A percentile compares a stretch with the other conserved stretches of the same genome.
These are phyloP conservation scores for Acanthamoeba rhysodes DNA, from an alignment of 208 protist genomes.

Conservation along the genomic window DNA sequence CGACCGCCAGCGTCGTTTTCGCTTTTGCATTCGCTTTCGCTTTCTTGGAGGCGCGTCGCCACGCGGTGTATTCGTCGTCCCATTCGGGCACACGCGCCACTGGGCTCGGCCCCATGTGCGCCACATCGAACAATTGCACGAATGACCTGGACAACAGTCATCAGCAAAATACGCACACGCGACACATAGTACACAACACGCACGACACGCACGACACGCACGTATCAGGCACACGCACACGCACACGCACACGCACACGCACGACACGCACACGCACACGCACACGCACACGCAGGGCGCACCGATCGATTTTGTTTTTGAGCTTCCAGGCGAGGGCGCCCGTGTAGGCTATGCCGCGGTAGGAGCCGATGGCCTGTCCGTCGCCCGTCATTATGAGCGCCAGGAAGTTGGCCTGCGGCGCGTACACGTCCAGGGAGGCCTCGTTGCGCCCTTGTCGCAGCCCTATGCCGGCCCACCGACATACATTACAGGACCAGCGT, in stretches of 20 bases:
- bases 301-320: slow-evolving; percentile 27
- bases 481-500: no score
- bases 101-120: neutral
- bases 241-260: neutral
- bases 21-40: no score
- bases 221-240: neutral
- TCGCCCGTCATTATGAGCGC: slow-evolving; percentile 3
- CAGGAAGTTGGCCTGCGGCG: neutral
- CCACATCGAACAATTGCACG: neutral
- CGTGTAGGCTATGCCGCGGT: neutral
- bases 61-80: neutral
- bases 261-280: neutral
- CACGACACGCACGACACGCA: no score
- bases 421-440: neutral
- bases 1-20: no score
- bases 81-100: neutral
- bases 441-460: neutral
- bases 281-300: no score
- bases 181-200: no score
- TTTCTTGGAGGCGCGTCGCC: neutral
- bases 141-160: neutral
- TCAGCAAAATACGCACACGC: neutral
- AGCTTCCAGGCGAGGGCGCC: neutral
- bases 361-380: neutral
- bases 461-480: neutral